Evolutionary conservation across 2,329 filamentous ascomycete genomes (phyloP), one percentile per base, ranked within the genome.

Genomic region (Fusarium tanahbumbuense): DNA sequence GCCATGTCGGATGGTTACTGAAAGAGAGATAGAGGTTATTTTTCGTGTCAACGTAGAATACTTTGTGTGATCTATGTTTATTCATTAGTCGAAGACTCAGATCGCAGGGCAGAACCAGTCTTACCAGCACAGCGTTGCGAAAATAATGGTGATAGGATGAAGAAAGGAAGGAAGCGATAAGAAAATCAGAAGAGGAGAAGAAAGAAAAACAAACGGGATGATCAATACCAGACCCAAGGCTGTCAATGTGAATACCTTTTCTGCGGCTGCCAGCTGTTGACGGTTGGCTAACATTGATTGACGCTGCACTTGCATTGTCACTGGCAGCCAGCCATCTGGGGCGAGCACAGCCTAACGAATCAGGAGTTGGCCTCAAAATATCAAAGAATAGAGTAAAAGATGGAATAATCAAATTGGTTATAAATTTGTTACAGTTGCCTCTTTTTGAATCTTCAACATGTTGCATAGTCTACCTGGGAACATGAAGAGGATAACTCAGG

Each of bases 191-290:
- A 20, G 30, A 7, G 10, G 22, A 50, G 16, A 18, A 52, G 18
- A 11, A 16, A 9, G 2, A 10, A 16, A 11, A 25, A 20, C 5
- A 37, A 42, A 22, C 13, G 12, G 18, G 23, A 25, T 18, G 32
- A 52, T 27, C 13, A 52, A 52, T 52, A 52, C 25, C 32, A 52
- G 25, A 20, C 23, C 2, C 34, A 42, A 53, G 23, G 49, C 49
- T 52, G 48, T 12, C 18, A 18, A 25, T 20, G 18, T 41, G 48
- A 52, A 41, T 52, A 27, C 32, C 13, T 27, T 16, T 34, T 27
- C n/a, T 52, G 32, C 48, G 32, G 48, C 48, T 41, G 32, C 49
- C 49, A 42, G 49, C 34, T 53, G n/a, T 53, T 41, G 22, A 28
- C 49, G 32, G 32, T 18, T 40, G 48, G 32, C 48, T 18, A 18